Conservation (phyloP, 1,284 basidiomycete genomes). For the Abortiporus biennis region DNA sequence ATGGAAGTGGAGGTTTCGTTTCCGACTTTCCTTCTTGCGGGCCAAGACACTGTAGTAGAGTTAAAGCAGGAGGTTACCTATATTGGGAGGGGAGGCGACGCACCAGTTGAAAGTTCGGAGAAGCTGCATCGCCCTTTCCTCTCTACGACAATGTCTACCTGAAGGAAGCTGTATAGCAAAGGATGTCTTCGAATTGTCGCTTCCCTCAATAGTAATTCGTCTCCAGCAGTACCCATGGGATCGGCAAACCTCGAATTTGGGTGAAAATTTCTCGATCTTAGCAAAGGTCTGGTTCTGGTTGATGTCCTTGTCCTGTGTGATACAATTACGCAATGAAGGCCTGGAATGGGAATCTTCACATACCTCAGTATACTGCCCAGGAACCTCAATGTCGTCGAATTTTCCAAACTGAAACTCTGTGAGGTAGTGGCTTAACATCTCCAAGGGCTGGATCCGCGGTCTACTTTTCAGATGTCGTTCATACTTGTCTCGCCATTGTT, state of each 20-base stretch:
- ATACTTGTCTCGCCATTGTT: constrained; percentile 92
- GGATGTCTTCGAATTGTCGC: constrained; percentile 82
- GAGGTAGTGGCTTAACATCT: constrained; percentile 88
- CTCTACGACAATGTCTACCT: constrained; percentile 83
- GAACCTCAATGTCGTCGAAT: constrained; percentile 97
- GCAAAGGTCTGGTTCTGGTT: constrained; percentile 87
- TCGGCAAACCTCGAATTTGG: constrained; percentile 88
- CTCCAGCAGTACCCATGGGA: constrained; percentile 85
- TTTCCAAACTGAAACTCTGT: constrained; percentile 98
- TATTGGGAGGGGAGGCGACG: constrained; percentile 1
- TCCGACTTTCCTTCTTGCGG: constrained; percentile 90
- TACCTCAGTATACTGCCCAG: constrained; percentile 96
- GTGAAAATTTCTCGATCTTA: constrained; percentile 87
- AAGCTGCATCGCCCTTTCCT: constrained; percentile 90
- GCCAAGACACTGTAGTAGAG: constrained; percentile 56
- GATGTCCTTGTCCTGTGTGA: constrained; percentile 82
- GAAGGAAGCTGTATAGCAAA: constrained; percentile 93
- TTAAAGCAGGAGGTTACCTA: background rate
- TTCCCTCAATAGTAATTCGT: constrained; percentile 89
- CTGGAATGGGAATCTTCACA: constrained; percentile 14
- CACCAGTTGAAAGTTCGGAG: constrained; percentile 92
- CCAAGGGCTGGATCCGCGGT: constrained; percentile 83
- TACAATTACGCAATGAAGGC: background rate
- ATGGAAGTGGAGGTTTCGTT: constrained; percentile 90
- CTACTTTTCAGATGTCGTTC: constrained; percentile 82